These are phyloP conservation scores for Candida ovalis DNA, from an alignment of 805 yeast genomes.

Conservation along the genomic window DNA sequence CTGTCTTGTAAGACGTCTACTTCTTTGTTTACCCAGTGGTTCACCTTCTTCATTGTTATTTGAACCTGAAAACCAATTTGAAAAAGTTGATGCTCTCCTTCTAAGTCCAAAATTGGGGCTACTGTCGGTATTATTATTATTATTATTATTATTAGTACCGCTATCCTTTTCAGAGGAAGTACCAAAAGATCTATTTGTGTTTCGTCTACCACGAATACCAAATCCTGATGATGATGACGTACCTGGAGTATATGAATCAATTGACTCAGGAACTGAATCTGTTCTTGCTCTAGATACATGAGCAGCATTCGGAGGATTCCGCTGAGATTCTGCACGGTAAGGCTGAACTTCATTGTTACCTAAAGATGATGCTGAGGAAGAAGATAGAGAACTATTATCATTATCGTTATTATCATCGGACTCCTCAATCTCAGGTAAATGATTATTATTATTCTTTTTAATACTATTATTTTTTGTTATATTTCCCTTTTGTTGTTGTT, in stretches of 20 bases:
- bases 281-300: neutral
- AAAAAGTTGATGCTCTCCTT: neutral
- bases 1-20: constrained; percentile 11
- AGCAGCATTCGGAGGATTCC: neutral
- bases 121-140: neutral
- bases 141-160: neutral
- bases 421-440: neutral
- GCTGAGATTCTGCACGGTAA: constrained; percentile 2
- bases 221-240: too few relatives aligned
- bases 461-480: too few relatives aligned
- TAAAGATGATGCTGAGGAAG: neutral
- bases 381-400: neutral
- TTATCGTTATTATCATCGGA: neutral
- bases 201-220: too few relatives aligned
- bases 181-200: neutral
- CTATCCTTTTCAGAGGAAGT: neutral
- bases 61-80: too few relatives aligned
- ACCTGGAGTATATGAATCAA: constrained; percentile 2
- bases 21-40: neutral
- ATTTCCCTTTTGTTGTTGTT: neutral
- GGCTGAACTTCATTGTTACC: constrained; percentile 1
- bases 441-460: too few relatives aligned
- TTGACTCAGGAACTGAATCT: neutral
- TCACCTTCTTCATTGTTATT: neutral
- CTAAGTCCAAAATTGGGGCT: neutral